Percentiles rank a stretch among this genome's conserved stretches.
Evolutionary conservation across 176 grass and related monocot genomes (phyloP).

Genomic region (Hordeum marinum): DNA sequence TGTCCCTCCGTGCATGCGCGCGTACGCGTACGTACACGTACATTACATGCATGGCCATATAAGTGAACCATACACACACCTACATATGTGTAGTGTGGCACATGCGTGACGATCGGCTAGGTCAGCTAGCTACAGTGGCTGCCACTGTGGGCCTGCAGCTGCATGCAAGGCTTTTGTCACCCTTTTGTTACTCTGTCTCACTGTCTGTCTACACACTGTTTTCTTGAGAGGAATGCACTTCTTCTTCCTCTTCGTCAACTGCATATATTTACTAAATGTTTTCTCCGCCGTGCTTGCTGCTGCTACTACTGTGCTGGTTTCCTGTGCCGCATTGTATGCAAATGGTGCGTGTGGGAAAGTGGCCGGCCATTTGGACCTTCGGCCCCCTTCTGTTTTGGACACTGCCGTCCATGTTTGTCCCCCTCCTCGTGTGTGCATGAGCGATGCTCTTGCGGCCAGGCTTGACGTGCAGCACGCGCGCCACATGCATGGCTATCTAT

Average conservation of each 20-base stretch:
- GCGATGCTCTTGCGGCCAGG: neutral
- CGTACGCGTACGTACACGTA: neutral
- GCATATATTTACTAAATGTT: neutral
- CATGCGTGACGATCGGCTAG: neutral
- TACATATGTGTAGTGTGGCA: conserved; percentile 15
- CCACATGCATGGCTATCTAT: too few species aligned
- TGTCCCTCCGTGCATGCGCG: too few species aligned
- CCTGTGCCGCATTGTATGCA: neutral
- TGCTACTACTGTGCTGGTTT: neutral
- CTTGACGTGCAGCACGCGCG: neutral
- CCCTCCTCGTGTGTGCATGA: neutral
- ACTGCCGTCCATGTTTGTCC: neutral
- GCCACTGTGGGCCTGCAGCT: neutral
- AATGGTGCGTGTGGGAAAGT: neutral
- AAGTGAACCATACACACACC: conserved; percentile 10
- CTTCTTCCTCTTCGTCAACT: neutral
- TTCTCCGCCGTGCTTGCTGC: neutral
- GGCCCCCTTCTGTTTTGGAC: conserved; percentile 4
- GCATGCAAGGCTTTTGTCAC: conserved; percentile 6
- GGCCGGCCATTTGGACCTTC: conserved; percentile 19
- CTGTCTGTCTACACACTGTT: neutral
- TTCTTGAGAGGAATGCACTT: neutral
- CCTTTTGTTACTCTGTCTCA: neutral
- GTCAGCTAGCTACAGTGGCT: neutral
- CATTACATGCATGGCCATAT: conserved; percentile 20